These are phyloP conservation scores for Phaeolepiota aurea DNA, from an alignment of 768 basidiomycete genomes.

Conservation along the genomic window DNA sequence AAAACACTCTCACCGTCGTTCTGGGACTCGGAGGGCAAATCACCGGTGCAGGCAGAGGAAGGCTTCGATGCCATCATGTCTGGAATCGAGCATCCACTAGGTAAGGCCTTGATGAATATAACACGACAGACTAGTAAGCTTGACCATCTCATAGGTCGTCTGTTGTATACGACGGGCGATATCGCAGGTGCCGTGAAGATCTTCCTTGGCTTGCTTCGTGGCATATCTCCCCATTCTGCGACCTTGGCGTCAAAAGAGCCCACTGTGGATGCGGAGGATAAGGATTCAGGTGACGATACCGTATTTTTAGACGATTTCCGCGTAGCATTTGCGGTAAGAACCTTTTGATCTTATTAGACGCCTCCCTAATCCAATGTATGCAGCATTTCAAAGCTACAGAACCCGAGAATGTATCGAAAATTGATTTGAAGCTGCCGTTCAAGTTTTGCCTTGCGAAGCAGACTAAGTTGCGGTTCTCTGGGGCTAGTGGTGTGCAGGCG, in stretches of 20 bases:
- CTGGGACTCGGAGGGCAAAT: slow-evolving; percentile 62
- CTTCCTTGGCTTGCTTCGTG: slow-evolving; percentile 67
- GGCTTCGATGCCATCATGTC: slow-evolving; percentile 60
- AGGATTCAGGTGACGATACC: slow-evolving; percentile 38
- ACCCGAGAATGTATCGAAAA: slow-evolving; percentile 27
- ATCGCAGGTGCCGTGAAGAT: slow-evolving; percentile 65
- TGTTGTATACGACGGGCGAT: slow-evolving; percentile 89
- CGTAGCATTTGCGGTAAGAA: slow-evolving; percentile 70
- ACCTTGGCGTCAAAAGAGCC: background rate
- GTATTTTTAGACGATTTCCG: slow-evolving; percentile 83
- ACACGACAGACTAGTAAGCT: too few relatives aligned
- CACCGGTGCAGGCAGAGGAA: slow-evolving; percentile 19
- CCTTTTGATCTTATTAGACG: background rate
- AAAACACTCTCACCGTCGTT: slow-evolving; percentile 74
- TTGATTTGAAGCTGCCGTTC: slow-evolving; percentile 54
- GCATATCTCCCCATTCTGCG: slow-evolving; percentile 18
- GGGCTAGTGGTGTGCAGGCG: slow-evolving; percentile 31
- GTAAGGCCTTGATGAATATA: slow-evolving; percentile 27
- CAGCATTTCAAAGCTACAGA: slow-evolving; percentile 71
- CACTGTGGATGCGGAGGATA: slow-evolving; percentile 8
- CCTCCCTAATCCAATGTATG: background rate
- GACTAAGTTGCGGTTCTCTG: slow-evolving; percentile 50
- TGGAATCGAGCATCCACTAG: slow-evolving; percentile 75
- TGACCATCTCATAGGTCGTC: slow-evolving; percentile 49
- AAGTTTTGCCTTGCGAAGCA: slow-evolving; percentile 52